Percentiles rank a stretch among this genome's conserved stretches.
Evolutionary conservation across 257 asterid genomes (phyloP).

Genomic region (Jasminum sambac): DNA sequence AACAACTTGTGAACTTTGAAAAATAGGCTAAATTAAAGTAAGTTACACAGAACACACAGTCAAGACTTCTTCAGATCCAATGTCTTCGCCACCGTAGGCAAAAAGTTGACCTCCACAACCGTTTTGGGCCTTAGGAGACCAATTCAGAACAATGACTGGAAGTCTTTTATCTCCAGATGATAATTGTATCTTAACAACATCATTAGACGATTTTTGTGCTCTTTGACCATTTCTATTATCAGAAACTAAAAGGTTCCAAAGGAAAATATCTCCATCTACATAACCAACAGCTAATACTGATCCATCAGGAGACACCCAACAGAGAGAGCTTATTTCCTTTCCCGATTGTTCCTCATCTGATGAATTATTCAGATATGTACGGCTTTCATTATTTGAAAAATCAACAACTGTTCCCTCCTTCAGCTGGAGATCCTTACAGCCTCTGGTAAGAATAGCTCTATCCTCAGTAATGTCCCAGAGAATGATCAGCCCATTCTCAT

Average conservation of each 20-base stretch:
- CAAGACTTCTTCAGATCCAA: constrained; percentile 93
- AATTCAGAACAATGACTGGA: constrained; percentile 90
- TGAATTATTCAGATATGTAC: constrained; percentile 34
- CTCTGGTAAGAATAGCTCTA: constrained; percentile 69
- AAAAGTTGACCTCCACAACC: constrained; percentile 73
- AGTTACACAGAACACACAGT: constrained; percentile 54
- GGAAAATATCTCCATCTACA: constrained; percentile 91
- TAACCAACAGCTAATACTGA: constrained; percentile 93
- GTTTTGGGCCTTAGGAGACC: constrained; percentile 61
- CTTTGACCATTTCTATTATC: constrained; percentile 43
- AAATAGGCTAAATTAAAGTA: constrained; percentile 24
- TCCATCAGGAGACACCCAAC: constrained; percentile 94
- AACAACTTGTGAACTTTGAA: no score
- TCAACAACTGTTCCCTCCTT: constrained; percentile 48
- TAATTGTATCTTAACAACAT: constrained; percentile 71
- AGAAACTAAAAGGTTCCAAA: constrained; percentile 73
- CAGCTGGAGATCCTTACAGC: constrained; percentile 62
- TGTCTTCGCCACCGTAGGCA: constrained; percentile 89
- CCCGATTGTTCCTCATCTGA: constrained; percentile 60
- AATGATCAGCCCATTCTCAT: constrained; percentile 80
- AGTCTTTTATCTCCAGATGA: constrained; percentile 79
- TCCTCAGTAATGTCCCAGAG: constrained; percentile 94
- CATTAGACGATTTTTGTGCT: constrained; percentile 41
- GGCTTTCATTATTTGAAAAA: constrained; percentile 49
- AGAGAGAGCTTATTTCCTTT: constrained; percentile 90